Evolutionary conservation across 495 filamentous ascomycete species (phyloP), one percentile per base, ranked within the genome.

Genomic region (Hypoxylon fragiforme): DNA sequence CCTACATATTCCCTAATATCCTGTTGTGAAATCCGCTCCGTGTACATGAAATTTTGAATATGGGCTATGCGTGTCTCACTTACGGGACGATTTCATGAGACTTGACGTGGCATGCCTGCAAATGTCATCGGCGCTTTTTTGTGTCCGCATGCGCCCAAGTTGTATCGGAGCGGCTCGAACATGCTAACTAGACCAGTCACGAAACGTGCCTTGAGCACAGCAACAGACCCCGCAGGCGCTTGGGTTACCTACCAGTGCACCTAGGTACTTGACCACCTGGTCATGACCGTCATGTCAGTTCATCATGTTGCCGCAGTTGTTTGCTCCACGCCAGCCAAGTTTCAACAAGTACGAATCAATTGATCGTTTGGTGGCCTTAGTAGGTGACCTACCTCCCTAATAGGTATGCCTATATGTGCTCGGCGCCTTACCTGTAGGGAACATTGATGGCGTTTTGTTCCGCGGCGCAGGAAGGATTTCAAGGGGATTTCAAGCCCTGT

Each of bases 71-170:
- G 20, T 50, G 45, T 57, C 47, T 57, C 20, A 44, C 26, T 57
- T 14, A 44, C 26, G 21, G 37, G 40, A 37, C 32, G 19, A 37
- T 26, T 37, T 31, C 28, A 45, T 20, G 18, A 21, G 43, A 50
- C 50, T 50, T 50, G 45, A 54, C 57, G 50, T 60, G 50, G 57
- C 50, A 54, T 60, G 42, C n/a, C 20, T 42, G 39, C 43, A 36
- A 26, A 32, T 51, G 45, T 32, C 26, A 37, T 30, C 40, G 16
- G 26, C 39, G 26, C 7, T 42, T 20, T 54, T 28, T 20, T 50
- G 47, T 32, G 38, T 44, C 50, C 31, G 41, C 57, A 61, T 20
- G 57, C 57, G 57, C 51, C 51, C 36, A 22, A 42, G 50, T 54
- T 31, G 44, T 44, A 51, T 54, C 41, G 46, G 37, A 47, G 57